Base-by-base conservation (phyloP, 1,139 yeast genomes). In the Sugiyamaella pinicola region DNA sequence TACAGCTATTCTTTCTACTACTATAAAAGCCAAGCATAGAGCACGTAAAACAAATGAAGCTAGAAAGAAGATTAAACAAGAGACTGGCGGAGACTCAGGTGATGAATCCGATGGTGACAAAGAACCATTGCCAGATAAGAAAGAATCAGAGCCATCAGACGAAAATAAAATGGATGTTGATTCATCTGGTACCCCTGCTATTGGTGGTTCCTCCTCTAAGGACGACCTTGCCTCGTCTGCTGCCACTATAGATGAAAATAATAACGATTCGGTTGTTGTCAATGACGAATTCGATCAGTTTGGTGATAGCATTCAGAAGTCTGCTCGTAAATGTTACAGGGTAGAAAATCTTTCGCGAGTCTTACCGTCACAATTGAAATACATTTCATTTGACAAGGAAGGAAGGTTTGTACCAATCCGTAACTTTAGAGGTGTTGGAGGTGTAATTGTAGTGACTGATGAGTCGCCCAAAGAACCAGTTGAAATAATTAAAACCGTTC, bases 1-100 rank as follows among this genome's bases (percentile, higher is more conserved):
- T 3, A 88, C 96, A 37, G 99, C 98, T 2, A 96, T 93, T 21
- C 78, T 93, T 58, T 89, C 97, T 1, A 93, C 98, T 0, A 93
- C 99, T 1, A 90, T 84, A 31, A 85, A 85, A 68, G 97, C 97
- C 18, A 87, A 87, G 72, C 95, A 93, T 40, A 83, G 97, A 69
- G 96, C 96, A 21, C 87, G 85, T 71, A 86, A 85, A 75, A 78
- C 81, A 33, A 58, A 56, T 40, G 67, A 63, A 39, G 67, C 66
- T 15, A 82, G 80, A 66, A 78, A 78, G 60, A 85, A 83, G 64
- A 80, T 76, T 64, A 69, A 69, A 38, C 75, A 73, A 50, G 80
- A 74, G 54, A 73, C 68, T 12, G 68, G 63, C 40, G 53, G 52
- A 13, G 73, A 51, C 18, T 41, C 51, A 13, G 55, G 43, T 12